phyloP scores from a whole-genome alignment of 2,329 filamentous ascomycete species.

The Apiospora phragmitis region DNA sequence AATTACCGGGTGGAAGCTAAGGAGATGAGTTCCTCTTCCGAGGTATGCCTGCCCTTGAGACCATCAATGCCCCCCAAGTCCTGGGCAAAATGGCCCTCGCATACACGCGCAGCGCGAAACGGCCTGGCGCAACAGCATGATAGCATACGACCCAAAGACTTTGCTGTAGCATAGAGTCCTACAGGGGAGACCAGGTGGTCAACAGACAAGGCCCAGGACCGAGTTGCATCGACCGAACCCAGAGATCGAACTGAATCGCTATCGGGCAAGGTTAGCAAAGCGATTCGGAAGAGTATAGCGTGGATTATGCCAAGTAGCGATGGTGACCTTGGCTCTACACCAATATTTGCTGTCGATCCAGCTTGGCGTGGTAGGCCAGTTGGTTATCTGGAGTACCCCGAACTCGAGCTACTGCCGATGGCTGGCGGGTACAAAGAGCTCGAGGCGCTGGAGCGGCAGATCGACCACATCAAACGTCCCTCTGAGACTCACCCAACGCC shows the following conservation, averaged over 20 bases:
- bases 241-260: slow-evolving; percentile 20
- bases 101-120: slow-evolving; percentile 29
- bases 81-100: slow-evolving; percentile 36
- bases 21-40: background rate
- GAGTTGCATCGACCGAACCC: slow-evolving; percentile 5
- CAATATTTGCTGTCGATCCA: background rate
- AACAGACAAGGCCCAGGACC: background rate
- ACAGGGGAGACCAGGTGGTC: slow-evolving; percentile 14
- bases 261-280: slow-evolving; percentile 25
- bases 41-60: background rate
- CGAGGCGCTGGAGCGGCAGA: slow-evolving; percentile 32
- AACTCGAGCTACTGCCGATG: slow-evolving; percentile 35
- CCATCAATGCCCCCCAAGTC: slow-evolving; percentile 27
- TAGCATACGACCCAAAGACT: slow-evolving; percentile 27
- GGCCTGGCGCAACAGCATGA: slow-evolving; percentile 28
- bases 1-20: background rate
- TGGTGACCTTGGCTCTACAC: background rate
- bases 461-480: slow-evolving; percentile 31
- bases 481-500: background rate
- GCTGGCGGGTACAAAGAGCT: slow-evolving; percentile 32
- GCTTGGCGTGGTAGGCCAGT: background rate
- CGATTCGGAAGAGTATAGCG: slow-evolving; percentile 25
- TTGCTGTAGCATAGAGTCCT: slow-evolving; percentile 15
- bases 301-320: slow-evolving; percentile 22
- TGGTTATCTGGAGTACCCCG: slow-evolving; percentile 34